phyloP scores from a whole-genome alignment of 495 filamentous ascomycete genomes.

The Penicillium bovifimosum region DNA sequence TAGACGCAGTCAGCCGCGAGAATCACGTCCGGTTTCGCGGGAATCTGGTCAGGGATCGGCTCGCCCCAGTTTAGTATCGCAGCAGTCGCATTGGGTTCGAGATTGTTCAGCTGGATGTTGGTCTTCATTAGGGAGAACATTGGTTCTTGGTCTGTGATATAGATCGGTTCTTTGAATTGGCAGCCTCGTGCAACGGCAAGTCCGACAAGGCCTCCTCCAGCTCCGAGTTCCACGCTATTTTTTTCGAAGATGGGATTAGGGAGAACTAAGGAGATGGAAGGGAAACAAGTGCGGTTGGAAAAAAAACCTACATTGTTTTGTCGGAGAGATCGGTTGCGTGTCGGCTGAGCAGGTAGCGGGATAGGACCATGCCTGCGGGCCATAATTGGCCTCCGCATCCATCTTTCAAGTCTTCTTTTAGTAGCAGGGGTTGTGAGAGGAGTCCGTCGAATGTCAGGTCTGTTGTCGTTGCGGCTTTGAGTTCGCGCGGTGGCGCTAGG shows the following conservation, averaged over 20 bases:
- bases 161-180: constrained; percentile 41
- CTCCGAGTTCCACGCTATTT: constrained; percentile 80
- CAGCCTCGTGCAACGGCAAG: constrained; percentile 39
- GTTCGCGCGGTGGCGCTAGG: constrained; percentile 58
- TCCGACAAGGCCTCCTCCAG: constrained; percentile 85
- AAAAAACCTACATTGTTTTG: constrained; percentile 74
- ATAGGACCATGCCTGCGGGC: constrained; percentile 86
- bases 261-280: not conserved
- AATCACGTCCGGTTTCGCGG: constrained; percentile 61
- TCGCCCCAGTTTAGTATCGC: constrained; percentile 69
- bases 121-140: constrained; percentile 78
- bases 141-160: constrained; percentile 78
- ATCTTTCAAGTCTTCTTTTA: constrained; percentile 77
- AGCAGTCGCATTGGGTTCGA: constrained; percentile 55
- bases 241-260: not conserved
- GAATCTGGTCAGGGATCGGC: constrained; percentile 31
- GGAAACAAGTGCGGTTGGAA: not conserved
- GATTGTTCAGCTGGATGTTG: constrained; percentile 74
- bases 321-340: constrained; percentile 53
- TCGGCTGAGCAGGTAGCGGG: constrained; percentile 73
- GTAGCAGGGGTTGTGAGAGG: constrained; percentile 58
- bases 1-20: constrained; percentile 96
- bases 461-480: constrained; percentile 59
- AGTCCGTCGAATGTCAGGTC: constrained; percentile 68
- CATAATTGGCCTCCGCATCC: constrained; percentile 91